Evolutionary conservation across 2,329 filamentous ascomycete genomes (phyloP), one percentile per base, ranked within the genome.

Genomic region (Fusarium tjaetaba): DNA sequence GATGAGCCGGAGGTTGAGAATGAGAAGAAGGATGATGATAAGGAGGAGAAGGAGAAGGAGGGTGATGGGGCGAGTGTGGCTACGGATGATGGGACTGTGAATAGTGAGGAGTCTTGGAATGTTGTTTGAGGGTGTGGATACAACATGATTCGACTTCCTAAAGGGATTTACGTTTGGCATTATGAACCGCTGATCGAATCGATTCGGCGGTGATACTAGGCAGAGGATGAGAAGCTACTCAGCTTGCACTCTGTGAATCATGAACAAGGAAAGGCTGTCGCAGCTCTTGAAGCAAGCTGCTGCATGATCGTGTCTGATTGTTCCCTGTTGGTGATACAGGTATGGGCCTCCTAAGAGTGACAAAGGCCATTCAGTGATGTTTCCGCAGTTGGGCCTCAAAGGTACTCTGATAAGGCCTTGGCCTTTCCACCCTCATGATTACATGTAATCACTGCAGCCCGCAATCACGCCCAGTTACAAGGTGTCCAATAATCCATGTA

Each of bases 381-480:
- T 18, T n/a, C 18, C 2, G 11, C 5, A 7, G 14, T n/a, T 15
- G 8, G 1, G 7, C 2, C 7, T 4, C 14, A 16, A 38, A 26
- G 7, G 16, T 2, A 16, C 18, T 28, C 24, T 53, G 51, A 22
- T 9, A 13, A 28, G 11, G 2, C 2, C 7, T 9, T 9, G 10
- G 6, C 3, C 0, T 22, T 38, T 24, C 13, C 6, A 2, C 6
- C 0, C 4, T 15, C 3, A 36, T 11, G 10, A 5, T 22, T 26
- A 13, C 30, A 32, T 13, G 30, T 13, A 32, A 5, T 32, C 30
- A 32, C 30, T 32, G 30, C 13, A 32, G 11, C 30, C 30, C 30
- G 13, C 30, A 32, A 32, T 32, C 30, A 32, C 11, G 11, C 30
- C 30, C 11, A 32, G 30, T 32, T 32, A 32, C 30, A 32, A 14